Conservation (phyloP, 2,329 filamentous ascomycete genomes). For the Trichothecium sympodiale region DNA sequence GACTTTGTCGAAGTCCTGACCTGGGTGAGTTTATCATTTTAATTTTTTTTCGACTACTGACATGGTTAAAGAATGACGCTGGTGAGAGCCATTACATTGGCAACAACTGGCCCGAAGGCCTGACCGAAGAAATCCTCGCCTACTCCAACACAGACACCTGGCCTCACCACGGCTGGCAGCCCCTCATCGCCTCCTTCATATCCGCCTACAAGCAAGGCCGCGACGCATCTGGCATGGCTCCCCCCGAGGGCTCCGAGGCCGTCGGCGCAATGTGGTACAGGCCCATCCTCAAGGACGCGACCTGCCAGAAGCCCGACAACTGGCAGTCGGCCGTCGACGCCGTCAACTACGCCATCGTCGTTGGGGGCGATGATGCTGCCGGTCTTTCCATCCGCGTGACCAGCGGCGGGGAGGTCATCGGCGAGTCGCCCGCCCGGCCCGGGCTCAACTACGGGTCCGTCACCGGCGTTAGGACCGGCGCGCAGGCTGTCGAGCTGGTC, state of each 20-base stretch:
- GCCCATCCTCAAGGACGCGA: constrained; percentile 3
- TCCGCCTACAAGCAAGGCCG: constrained; percentile 6
- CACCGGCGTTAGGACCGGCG: neutral
- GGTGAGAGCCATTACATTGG: constrained; percentile 12
- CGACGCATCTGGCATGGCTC: constrained; percentile 5
- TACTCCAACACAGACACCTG: constrained; percentile 6
- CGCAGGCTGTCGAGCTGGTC: constrained; percentile 4
- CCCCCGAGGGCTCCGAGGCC: constrained; percentile 1
- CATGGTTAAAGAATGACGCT: constrained; percentile 8
- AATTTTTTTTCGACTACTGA: too few species aligned
- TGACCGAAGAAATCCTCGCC: constrained; percentile 3
- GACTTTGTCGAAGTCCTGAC: constrained; percentile 6
- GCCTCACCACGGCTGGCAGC: constrained; percentile 8
- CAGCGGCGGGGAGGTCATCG: constrained; percentile 3
- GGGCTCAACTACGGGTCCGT: constrained; percentile 5
- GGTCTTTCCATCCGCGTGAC: constrained; percentile 2
- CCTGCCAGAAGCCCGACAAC: constrained; percentile 3
- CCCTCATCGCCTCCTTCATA: constrained; percentile 8
- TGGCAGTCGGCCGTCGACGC: constrained; percentile 4
- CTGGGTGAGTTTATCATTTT: constrained; percentile 3
- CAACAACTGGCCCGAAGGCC: constrained; percentile 6
- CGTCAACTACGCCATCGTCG: constrained; percentile 6
- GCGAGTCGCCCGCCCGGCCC: neutral
- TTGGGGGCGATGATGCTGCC: neutral
- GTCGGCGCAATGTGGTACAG: constrained; percentile 9